Evolutionary conservation across 805 yeast species (phyloP).

Genomic region (Candida koratica): DNA sequence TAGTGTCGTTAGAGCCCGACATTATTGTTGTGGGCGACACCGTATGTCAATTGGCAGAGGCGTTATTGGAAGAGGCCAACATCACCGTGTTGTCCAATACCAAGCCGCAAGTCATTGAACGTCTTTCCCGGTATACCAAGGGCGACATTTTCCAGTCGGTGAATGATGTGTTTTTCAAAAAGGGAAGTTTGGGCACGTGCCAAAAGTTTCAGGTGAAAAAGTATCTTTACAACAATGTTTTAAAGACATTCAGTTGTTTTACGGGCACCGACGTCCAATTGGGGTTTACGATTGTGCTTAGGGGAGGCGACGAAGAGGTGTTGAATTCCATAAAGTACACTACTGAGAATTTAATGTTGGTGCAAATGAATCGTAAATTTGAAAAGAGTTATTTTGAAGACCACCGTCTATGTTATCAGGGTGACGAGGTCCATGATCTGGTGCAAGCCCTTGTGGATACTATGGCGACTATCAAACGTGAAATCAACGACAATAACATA

Average conservation of each 20-base stretch:
- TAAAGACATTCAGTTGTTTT: slow-evolving; percentile 73
- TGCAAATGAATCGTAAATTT: slow-evolving; percentile 70
- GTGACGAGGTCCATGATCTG: slow-evolving; percentile 12
- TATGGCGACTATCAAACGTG: slow-evolving; percentile 12
- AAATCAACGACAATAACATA: slow-evolving; percentile 13
- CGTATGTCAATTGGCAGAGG: slow-evolving; percentile 78
- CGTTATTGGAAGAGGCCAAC: slow-evolving; percentile 65
- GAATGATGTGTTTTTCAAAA: slow-evolving; percentile 71
- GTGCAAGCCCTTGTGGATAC: slow-evolving; percentile 14
- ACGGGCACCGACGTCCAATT: slow-evolving; percentile 68
- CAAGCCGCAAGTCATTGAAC: slow-evolving; percentile 75
- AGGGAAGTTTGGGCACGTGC: slow-evolving; percentile 66
- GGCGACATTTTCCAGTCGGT: slow-evolving; percentile 85
- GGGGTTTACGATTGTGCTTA: slow-evolving; percentile 82
- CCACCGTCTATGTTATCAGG: slow-evolving; percentile 16
- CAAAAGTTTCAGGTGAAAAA: slow-evolving; percentile 65
- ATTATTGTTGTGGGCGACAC: slow-evolving; percentile 73
- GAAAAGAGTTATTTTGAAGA: slow-evolving; percentile 48
- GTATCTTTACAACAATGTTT: slow-evolving; percentile 50
- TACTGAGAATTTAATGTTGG: slow-evolving; percentile 74
- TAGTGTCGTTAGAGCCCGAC: slow-evolving; percentile 72
- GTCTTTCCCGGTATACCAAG: slow-evolving; percentile 72
- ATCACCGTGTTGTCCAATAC: slow-evolving; percentile 78
- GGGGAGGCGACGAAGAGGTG: slow-evolving; percentile 68
- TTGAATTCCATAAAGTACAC: slow-evolving; percentile 71